Conservation (phyloP, 805 yeast species). For the Monosporozyma servazzii region DNA sequence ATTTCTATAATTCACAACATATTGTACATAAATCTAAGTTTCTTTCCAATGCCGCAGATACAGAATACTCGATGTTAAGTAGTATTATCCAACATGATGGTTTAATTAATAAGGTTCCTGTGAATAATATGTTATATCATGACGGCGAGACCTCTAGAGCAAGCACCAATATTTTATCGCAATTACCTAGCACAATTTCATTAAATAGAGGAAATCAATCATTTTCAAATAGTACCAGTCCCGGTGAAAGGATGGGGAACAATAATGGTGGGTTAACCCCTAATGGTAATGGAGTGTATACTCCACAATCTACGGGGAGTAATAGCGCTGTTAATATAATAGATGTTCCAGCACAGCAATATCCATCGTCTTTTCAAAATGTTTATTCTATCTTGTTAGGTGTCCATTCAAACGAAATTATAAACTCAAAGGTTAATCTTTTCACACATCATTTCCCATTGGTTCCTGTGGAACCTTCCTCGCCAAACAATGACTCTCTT, state of each 20-base stretch:
- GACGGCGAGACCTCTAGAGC: not conserved
- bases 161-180: not conserved
- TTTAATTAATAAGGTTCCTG: conserved; percentile 19
- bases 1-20: conserved; percentile 16
- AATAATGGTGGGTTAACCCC: not conserved
- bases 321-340: not conserved
- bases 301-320: not conserved
- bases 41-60: conserved; percentile 60
- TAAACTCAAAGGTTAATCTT: conserved; percentile 19
- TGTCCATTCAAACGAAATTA: conserved; percentile 18
- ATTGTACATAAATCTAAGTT: conserved; percentile 35
- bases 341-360: conserved; percentile 12
- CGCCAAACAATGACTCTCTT: conserved; percentile 7
- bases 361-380: conserved; percentile 15
- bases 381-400: conserved; percentile 25
- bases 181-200: not conserved
- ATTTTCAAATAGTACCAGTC: conserved; percentile 1
- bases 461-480: conserved; percentile 18
- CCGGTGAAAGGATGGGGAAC: not conserved
- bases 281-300: not conserved
- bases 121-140: conserved; percentile 9
- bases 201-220: not conserved
- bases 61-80: conserved; percentile 62
- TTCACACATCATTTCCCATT: conserved; percentile 26
- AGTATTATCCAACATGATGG: conserved; percentile 43